Conservation (phyloP, 2,329 filamentous ascomycete genomes). For the Curvularia eragrostidis region DNA sequence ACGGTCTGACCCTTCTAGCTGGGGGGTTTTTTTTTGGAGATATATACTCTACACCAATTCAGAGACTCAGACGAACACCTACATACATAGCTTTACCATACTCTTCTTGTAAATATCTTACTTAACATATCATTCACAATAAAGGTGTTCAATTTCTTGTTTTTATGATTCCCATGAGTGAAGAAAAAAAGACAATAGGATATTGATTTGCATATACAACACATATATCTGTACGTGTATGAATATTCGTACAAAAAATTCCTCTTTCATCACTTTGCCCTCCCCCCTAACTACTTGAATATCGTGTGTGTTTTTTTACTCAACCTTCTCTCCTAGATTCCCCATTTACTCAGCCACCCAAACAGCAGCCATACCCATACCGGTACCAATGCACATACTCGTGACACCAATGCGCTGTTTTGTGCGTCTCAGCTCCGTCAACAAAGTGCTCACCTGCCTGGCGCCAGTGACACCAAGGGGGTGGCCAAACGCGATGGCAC, state of each 20-base stretch:
- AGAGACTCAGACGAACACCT: no score
- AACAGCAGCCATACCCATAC: conserved; percentile 95
- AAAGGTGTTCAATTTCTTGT: not conserved
- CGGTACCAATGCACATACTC: conserved; percentile 95
- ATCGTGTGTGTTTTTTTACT: not conserved
- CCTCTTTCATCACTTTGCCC: not conserved
- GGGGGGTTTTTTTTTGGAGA: not conserved
- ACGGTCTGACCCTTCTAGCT: not conserved
- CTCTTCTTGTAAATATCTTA: not conserved
- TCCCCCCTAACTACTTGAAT: not conserved
- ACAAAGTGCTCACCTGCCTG: conserved; percentile 87
- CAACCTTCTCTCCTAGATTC: not conserved
- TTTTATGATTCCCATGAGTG: no score
- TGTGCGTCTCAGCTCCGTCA: conserved; percentile 87
- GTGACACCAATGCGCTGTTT: conserved; percentile 87
- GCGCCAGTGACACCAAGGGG: conserved; percentile 94
- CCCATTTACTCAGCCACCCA: conserved; percentile 84
- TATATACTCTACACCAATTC: not conserved
- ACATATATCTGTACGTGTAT: not conserved
- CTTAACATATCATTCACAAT: not conserved
- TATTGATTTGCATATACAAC: conserved; percentile 1
- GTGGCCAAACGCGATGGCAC: conserved; percentile 94
- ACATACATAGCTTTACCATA: not conserved
- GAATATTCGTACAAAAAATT: not conserved
- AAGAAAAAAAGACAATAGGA: not conserved